Evolutionary conservation across 2,329 filamentous ascomycete species (phyloP).

Genomic region (Huntiella decipiens): DNA sequence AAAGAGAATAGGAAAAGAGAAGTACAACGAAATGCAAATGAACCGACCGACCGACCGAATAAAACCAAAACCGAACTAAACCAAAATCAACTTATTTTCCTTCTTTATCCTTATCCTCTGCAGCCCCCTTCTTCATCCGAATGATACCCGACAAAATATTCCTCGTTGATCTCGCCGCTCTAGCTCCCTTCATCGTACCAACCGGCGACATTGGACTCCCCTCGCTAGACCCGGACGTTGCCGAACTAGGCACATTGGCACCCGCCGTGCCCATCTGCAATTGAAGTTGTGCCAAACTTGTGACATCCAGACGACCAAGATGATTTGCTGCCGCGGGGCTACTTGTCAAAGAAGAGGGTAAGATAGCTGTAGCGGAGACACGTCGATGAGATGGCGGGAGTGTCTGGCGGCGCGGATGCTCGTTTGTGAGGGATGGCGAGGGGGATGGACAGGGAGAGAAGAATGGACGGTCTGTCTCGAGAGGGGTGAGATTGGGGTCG

Average conservation of each 20-base stretch:
- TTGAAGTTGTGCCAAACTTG: slow-evolving; percentile 7
- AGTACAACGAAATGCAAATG: neutral
- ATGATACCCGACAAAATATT: slow-evolving; percentile 27
- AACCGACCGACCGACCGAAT: neutral
- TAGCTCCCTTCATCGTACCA: slow-evolving; percentile 16
- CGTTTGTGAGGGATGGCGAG: slow-evolving; percentile 15
- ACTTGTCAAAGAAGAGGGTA: neutral
- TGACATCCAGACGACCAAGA: slow-evolving; percentile 8
- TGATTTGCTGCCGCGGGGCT: slow-evolving; percentile 3
- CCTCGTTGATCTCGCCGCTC: slow-evolving; percentile 22
- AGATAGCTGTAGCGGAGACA: neutral
- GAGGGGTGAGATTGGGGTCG: slow-evolving; percentile 15
- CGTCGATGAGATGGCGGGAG: neutral
- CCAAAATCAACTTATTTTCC: neutral
- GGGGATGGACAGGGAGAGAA: no score
- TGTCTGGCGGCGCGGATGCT: slow-evolving; percentile 13
- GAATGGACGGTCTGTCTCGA: slow-evolving; percentile 14
- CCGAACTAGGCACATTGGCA: neutral
- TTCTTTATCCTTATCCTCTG: neutral
- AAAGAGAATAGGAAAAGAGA: slow-evolving; percentile 3
- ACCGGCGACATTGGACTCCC: slow-evolving; percentile 6
- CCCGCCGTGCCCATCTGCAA: slow-evolving; percentile 2
- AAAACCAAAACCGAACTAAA: neutral
- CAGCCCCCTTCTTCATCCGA: slow-evolving; percentile 21
- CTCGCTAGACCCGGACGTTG: neutral